Base-by-base conservation (phyloP, 2,329 filamentous ascomycete genomes). In the Clathrospora elynae region DNA sequence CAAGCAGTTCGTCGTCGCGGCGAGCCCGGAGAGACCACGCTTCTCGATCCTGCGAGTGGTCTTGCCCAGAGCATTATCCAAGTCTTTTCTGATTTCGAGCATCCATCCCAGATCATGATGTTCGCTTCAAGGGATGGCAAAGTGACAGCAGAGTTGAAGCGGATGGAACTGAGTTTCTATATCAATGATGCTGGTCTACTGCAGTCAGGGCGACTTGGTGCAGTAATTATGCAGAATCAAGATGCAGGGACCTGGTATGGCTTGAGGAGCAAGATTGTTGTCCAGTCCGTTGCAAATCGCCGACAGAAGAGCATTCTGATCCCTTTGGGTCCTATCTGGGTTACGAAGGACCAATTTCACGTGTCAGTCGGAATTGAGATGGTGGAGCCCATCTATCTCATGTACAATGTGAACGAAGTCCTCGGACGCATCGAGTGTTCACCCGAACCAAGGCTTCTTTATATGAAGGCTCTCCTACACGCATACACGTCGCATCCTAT, bases 221-320 rank as follows among this genome's bases (percentile, higher is more conserved):
- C 77, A 0, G 73, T 79, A 28, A 70, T 88, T 1, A 24, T 30
- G 3, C 58, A 62, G 0, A 51, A 79, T 6, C 85, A 88, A 55
- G 78, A 85, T 35, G 67, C 76, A 0, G 84, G 84, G 0, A 82
- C 80, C 0, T 75, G 79, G 53, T 78, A 86, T 43, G 84, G 85
- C 0, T 67, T 87, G 0, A 43, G 66, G 2, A 83, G 78, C 59
- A 85, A 79, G 58, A 64, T 86, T 3, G 75, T 87, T 0, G 62
- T 85, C 10, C 72, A 75, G 0, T 75, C 78, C n/a, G 37, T 57
- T 0, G 43, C 52, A 0, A 76, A 79, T 28, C 53, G 40, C 0
- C 44, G 55, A 0, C 68, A 73, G 4, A 75, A 76, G 6, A 82
- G 74, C 19, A 67, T 86, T 5, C 67, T 87, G 0, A 69, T 82